These are phyloP conservation scores for Alternaria sp. DNA, from an alignment of 2,329 filamentous ascomycete species.

Conservation along the genomic window DNA sequence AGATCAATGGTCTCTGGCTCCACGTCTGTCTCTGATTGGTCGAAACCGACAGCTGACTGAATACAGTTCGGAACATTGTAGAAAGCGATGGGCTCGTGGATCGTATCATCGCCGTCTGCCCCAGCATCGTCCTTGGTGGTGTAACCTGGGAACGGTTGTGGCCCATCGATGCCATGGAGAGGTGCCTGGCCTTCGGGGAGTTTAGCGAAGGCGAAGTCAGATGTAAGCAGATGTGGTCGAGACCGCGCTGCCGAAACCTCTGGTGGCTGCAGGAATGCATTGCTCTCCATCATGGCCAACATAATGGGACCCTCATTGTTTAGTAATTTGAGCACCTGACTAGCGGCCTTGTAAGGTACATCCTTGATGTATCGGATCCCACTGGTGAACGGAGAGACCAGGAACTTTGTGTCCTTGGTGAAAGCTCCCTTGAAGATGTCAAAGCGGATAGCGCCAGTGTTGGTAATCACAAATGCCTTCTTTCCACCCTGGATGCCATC, in stretches of 20 bases:
- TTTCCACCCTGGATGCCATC: slow-evolving; percentile 55
- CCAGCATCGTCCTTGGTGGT: slow-evolving; percentile 88
- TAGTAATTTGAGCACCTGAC: slow-evolving; percentile 66
- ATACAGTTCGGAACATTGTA: slow-evolving; percentile 85
- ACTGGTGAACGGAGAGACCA: slow-evolving; percentile 87
- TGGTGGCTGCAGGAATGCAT: slow-evolving; percentile 51
- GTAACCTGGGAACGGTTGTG: slow-evolving; percentile 73
- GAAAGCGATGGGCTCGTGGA: slow-evolving; percentile 76
- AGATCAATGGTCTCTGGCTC: slow-evolving; percentile 80
- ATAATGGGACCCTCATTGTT: slow-evolving; percentile 64
- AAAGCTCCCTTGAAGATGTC: slow-evolving; percentile 94
- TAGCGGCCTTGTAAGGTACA: slow-evolving; percentile 79
- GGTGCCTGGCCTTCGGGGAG: slow-evolving; percentile 17
- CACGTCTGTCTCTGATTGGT: slow-evolving; percentile 26
- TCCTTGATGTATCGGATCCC: slow-evolving; percentile 77
- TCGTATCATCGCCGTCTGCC: slow-evolving; percentile 84
- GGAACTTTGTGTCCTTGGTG: slow-evolving; percentile 83
- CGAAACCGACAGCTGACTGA: slow-evolving; percentile 70
- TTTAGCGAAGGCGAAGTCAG: slow-evolving; percentile 4
- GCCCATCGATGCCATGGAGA: slow-evolving; percentile 5
- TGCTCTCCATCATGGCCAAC: slow-evolving; percentile 35
- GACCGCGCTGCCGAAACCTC: slow-evolving; percentile 49
- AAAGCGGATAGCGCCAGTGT: slow-evolving; percentile 91
- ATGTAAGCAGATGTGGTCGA: slow-evolving; percentile 25
- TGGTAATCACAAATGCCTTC: slow-evolving; percentile 76